These are phyloP conservation scores for Tuber aestivum DNA, from an alignment of 495 filamentous ascomycete genomes.

Conservation along the genomic window DNA sequence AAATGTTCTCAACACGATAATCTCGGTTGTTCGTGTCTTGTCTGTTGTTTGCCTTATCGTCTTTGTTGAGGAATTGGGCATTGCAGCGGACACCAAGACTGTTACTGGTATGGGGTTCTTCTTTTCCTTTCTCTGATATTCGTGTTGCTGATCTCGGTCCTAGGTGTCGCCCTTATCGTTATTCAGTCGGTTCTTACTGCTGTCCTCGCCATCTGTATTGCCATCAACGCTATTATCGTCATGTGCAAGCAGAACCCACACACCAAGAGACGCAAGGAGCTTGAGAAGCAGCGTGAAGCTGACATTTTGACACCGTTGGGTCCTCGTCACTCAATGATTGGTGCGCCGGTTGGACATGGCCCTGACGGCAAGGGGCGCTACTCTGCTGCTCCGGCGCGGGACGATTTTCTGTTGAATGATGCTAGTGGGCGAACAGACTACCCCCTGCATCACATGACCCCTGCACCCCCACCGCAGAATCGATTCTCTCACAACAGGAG, in stretches of 20 bases:
- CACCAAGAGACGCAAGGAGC: conserved; percentile 71
- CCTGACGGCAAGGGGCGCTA: conserved; percentile 41
- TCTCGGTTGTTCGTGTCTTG: conserved; percentile 88
- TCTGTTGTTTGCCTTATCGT: conserved; percentile 84
- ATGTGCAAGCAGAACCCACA: conserved; percentile 87
- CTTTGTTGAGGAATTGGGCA: conserved; percentile 88
- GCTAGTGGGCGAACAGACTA: conserved; percentile 23
- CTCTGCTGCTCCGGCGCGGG: conserved; percentile 28
- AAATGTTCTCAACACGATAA: conserved; percentile 88
- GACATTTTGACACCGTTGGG: conserved; percentile 86
- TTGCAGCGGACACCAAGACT: conserved; percentile 91
- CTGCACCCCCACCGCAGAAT: conserved; percentile 19
- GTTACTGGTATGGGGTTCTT: conserved; percentile 50
- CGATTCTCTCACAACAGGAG: conserved; percentile 11
- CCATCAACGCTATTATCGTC: conserved; percentile 76
- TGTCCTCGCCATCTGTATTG: conserved; percentile 80
- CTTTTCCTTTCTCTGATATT: neutral
- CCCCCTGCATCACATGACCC: conserved; percentile 36
- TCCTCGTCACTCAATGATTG: conserved; percentile 79
- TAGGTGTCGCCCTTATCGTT: conserved; percentile 80
- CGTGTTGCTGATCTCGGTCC: conserved; percentile 11
- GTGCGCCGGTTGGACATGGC: conserved; percentile 45
- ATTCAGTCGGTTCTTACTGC: conserved; percentile 81
- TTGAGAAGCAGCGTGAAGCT: conserved; percentile 80
- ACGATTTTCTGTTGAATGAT: conserved; percentile 35